Base-by-base conservation (phyloP, 371 early-diverging fungal species). In the Mortierella sp. region DNA sequence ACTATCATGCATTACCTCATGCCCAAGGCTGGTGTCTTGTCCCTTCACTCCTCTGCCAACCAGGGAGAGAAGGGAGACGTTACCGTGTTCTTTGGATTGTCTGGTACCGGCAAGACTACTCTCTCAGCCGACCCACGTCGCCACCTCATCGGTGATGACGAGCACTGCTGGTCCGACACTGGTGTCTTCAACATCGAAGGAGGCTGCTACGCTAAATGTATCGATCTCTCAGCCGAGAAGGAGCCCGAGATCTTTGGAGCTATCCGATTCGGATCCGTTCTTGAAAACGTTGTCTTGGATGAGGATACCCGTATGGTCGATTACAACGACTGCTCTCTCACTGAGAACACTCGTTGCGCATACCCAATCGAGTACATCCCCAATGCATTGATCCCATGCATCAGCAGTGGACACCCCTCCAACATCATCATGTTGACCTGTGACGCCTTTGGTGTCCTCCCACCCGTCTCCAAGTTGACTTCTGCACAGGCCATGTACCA, bases 181-280 rank as follows among this genome's bases (percentile, higher is more conserved):
- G 98, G 98, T 75, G 88, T 97, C 68, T 98, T 98, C 93, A 98
- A 95, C 87, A 97, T 98, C 83, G 99, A 98, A 89, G 99, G 99
- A 71, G 99, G 99, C 32, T 98, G 99, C 87, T 98, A 98, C 84
- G 99, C 99, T 83, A 98, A 98, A 87, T 93, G 94, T 85, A 96
- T 98, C 77, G 97, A 96, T 76, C 88, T 98, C 49, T 95, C 96
- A 6, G 92, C 91, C 54, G 97, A 96, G 80, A 98, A 97, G 92
- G 99, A 98, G 83, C 99, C 99, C 70, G 99, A 98, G 88, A 98
- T 98, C 87, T 98, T 92, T 88, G 91, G 93, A 75, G 98, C 98
- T 62, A 97, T 98, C 84, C 91, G 93, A 28, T 97, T 97, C 81
- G 99, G 98, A 59, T 89, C 97, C 18, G 95, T 98, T 39, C 89